phyloP scores from a whole-genome alignment of 306 rosid species.

The Albizia julibrissin region DNA sequence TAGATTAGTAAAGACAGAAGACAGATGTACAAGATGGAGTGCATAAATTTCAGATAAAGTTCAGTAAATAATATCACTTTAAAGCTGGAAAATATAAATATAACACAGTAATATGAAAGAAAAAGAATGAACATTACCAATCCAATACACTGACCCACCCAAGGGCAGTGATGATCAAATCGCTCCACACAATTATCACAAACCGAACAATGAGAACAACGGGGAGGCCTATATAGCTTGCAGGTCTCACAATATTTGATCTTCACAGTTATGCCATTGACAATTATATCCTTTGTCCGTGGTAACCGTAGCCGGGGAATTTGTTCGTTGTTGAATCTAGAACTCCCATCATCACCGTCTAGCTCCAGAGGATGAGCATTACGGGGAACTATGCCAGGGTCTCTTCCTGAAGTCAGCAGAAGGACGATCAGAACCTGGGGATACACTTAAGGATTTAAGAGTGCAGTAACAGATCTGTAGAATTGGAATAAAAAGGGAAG shows the following conservation, averaged over 20 bases:
- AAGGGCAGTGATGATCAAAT: constrained; percentile 94
- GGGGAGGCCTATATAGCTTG: constrained; percentile 77
- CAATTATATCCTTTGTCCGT: constrained; percentile 56
- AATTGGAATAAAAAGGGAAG: constrained; percentile 5
- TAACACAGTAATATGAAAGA: not conserved
- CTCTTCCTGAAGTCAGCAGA: constrained; percentile 77
- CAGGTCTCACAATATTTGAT: constrained; percentile 79
- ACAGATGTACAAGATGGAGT: not conserved
- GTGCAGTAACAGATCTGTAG: constrained; percentile 10
- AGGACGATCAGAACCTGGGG: constrained; percentile 66
- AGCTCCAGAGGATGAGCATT: constrained; percentile 61
- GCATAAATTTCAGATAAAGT: not conserved
- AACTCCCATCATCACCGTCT: constrained; percentile 42
- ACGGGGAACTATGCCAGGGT: constrained; percentile 83
- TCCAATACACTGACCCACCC: constrained; percentile 92
- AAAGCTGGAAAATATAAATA: not conserved
- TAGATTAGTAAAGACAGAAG: not conserved
- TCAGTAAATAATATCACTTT: not conserved
- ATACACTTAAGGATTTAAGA: constrained; percentile 26
- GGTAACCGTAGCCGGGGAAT: constrained; percentile 43
- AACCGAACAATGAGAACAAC: constrained; percentile 79
- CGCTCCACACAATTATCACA: constrained; percentile 83
- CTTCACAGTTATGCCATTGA: constrained; percentile 56
- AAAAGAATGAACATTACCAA: constrained; percentile 47
- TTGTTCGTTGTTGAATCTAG: constrained; percentile 42